Base-by-base conservation (phyloP, 768 basidiomycete species). In the Paxillus involutus region DNA sequence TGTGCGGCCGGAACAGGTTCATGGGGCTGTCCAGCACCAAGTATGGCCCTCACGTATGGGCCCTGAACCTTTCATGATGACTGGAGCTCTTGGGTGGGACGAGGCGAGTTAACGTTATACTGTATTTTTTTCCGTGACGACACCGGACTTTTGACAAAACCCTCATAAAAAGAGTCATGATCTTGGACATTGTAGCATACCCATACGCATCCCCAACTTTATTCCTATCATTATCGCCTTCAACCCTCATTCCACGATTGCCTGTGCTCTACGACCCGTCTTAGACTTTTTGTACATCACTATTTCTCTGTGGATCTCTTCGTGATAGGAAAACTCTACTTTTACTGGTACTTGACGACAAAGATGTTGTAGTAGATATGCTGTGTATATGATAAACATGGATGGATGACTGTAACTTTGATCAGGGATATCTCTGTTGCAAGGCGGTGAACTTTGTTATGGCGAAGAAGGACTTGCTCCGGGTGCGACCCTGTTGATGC, bases 11-110 rank as follows among this genome's bases (percentile, higher is more conserved):
- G 16, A 73, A 66, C 3, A 72, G 66, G 59, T 78, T 85, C 65
- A 75, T 73, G 55, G 83, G 83, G 16, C 52, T 82, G 35, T 69
- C 75, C 7, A 71, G 76, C 57, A 70, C 65, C 47, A 64, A 63
- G 45, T 59, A 68, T 0, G 68, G 68, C 3, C 70, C 72, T 6
- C 74, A 79, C 33, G 70, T 70, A 1, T 72, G 80, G 71, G 12
- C 44, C 33, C 29, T 71, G 9, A 71, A 71, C 59, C 61, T 70
- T 5, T 52, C 57, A 44, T 71, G 59, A 70, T 13, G 24, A 5
- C 37, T 7, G n/a, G 17, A 13, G 14, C 17, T 21, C 21, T 39
- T 8, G 17, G 13, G n/a, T 7, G 29, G 29, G 26, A 26, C 17
- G 49, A n/a, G 32, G 43, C 0, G 54, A 26, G 39, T 33, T 66